Percentiles rank a stretch among this genome's conserved stretches.
These are phyloP conservation scores for Gastrolobium bilobum DNA, from an alignment of 306 rosid genomes.

Conservation along the genomic window DNA sequence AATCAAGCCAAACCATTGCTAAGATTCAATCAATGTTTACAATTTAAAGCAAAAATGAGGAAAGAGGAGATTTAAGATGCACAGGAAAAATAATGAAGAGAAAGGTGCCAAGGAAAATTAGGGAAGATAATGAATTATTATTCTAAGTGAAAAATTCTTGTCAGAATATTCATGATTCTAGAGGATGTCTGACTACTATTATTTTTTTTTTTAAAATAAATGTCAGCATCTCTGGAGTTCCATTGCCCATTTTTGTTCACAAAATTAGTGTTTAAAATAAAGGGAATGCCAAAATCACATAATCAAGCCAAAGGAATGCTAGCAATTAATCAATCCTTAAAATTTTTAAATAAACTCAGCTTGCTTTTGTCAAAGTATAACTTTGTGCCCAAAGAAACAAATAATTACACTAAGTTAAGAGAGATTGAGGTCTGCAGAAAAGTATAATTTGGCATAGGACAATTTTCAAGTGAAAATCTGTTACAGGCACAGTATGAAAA, in stretches of 20 bases:
- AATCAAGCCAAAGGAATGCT: background rate
- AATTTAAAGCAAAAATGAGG: no score
- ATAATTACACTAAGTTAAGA: background rate
- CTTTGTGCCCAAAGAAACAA: background rate
- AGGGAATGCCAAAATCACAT: background rate
- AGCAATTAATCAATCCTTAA: slow-evolving; percentile 6
- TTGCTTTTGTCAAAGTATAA: background rate
- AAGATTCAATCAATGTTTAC: no score
- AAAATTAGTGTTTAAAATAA: background rate
- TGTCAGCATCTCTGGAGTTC: background rate
- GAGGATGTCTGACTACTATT: background rate
- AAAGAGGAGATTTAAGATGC: no score
- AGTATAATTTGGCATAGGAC: background rate
- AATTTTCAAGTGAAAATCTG: no score
- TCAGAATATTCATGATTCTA: background rate
- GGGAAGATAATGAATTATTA: background rate
- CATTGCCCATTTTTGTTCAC: background rate
- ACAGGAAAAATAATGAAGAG: no score
- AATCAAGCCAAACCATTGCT: no score
- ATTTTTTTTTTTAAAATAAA: background rate
- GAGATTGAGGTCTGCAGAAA: background rate
- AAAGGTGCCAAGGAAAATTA: background rate
- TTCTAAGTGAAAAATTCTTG: background rate
- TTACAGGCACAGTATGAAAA: no score
- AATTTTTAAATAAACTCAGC: background rate